Evolutionary conservation across 2,329 filamentous ascomycete species (phyloP).

Genomic region (Proliferodiscus dingleyae): DNA sequence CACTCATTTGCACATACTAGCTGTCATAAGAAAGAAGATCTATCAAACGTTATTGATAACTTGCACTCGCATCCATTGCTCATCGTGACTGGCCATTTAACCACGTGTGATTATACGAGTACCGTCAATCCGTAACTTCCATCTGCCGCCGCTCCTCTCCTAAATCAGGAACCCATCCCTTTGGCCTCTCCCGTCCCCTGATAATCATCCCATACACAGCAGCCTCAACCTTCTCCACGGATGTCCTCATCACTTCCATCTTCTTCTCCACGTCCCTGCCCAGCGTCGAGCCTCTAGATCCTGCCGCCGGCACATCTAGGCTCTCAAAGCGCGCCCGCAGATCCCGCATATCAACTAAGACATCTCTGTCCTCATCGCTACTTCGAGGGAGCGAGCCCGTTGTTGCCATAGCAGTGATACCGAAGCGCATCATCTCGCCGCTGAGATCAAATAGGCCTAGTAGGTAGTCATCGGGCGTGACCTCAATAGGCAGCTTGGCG

Average conservation of each 20-base stretch:
- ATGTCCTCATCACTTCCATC: constrained; percentile 77
- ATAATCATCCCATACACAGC: constrained; percentile 85
- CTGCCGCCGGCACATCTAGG: constrained; percentile 52
- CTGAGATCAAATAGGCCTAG: constrained; percentile 91
- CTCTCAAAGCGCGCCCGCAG: constrained; percentile 73
- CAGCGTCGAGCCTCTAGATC: constrained; percentile 48
- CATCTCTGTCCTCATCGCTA: constrained; percentile 44
- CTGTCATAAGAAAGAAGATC: too few species aligned
- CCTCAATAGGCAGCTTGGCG: constrained; percentile 46
- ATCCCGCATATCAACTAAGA: constrained; percentile 75
- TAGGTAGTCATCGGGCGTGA: constrained; percentile 81
- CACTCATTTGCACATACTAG: too few species aligned
- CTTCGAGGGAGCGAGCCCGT: constrained; percentile 40
- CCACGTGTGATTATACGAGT: too few species aligned
- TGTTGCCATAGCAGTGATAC: constrained; percentile 80
- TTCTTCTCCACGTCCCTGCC: constrained; percentile 68
- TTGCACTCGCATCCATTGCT: too few species aligned
- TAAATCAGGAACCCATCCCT: constrained; percentile 93
- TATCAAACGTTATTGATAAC: too few species aligned
- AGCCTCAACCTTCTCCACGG: constrained; percentile 90
- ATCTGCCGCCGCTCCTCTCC: too few species aligned
- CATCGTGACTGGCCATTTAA: too few species aligned
- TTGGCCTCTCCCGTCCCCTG: constrained; percentile 80
- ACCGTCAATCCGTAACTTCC: too few species aligned
- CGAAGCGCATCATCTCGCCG: constrained; percentile 95